These are phyloP conservation scores for Avena atlantica DNA, from an alignment of 176 grass and related monocot species.

Conservation along the genomic window DNA sequence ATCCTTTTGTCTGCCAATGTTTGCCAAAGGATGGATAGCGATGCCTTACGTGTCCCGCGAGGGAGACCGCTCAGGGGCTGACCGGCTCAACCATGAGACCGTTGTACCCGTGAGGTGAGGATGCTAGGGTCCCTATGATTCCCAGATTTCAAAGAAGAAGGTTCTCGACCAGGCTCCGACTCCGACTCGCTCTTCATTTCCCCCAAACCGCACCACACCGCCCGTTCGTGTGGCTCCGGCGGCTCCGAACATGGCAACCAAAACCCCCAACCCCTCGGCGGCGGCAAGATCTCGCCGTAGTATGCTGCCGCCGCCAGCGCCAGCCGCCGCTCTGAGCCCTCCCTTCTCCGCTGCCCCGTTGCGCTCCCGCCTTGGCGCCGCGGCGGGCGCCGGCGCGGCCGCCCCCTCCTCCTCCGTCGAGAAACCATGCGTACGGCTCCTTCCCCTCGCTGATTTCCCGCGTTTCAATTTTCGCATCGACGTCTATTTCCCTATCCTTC, in stretches of 20 bases:
- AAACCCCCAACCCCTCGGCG: neutral
- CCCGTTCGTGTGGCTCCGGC: neutral
- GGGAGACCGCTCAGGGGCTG: too few relatives aligned
- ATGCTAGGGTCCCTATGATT: too few relatives aligned
- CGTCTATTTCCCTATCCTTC: neutral
- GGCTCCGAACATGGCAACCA: neutral
- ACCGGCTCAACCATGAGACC: too few relatives aligned
- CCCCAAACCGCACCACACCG: neutral
- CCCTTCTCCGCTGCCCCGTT: neutral
- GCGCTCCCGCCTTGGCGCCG: neutral
- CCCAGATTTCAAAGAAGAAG: too few relatives aligned
- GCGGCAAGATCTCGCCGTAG: neutral
- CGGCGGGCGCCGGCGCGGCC: neutral
- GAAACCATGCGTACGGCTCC: conserved; percentile 19
- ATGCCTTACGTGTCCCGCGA: too few relatives aligned
- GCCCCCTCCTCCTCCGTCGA: neutral
- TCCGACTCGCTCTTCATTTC: neutral
- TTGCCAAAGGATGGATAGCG: too few relatives aligned
- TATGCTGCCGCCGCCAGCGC: neutral
- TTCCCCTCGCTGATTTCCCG: neutral
- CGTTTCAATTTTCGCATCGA: neutral
- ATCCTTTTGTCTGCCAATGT: too few relatives aligned
- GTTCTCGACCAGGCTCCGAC: too few relatives aligned
- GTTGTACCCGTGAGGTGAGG: too few relatives aligned
- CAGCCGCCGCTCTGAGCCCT: conserved; percentile 8